Conservation (phyloP, 192 early-diverging fungal genomes). For the Coemansia sp. region DNA sequence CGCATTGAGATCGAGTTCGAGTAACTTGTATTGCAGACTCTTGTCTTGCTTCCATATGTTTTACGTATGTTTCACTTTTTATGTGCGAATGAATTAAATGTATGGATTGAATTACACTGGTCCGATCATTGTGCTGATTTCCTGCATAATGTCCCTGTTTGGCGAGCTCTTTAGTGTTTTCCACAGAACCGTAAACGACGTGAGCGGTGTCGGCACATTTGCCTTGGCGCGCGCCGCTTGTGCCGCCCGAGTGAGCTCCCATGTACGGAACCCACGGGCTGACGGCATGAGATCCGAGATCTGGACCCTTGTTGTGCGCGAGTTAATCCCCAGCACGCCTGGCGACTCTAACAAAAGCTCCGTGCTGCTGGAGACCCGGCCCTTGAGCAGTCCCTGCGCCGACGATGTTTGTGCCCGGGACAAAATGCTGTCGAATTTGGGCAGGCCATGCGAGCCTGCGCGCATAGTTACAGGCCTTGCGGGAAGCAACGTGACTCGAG, state of each 20-base stretch:
- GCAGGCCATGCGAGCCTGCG: constrained; percentile 34
- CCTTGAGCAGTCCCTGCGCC: constrained; percentile 15
- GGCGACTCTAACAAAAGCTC: constrained; percentile 43
- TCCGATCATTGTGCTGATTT: constrained; percentile 40
- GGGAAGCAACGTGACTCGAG: constrained; percentile 32
- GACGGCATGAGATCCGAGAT: constrained; percentile 35
- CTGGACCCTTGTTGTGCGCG: constrained; percentile 17
- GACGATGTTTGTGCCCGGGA: constrained; percentile 3
- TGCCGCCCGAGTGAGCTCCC: constrained; percentile 27
- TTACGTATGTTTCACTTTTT: not conserved
- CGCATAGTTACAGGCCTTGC: constrained; percentile 1
- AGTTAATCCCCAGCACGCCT: constrained; percentile 37
- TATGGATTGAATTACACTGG: not conserved
- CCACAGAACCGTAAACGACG: constrained; percentile 48
- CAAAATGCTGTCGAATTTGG: constrained; percentile 48
- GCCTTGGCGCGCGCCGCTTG: constrained; percentile 11
- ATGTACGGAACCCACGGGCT: constrained; percentile 29
- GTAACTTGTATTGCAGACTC: constrained; percentile 1
- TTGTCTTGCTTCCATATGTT: no score
- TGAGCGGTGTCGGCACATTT: constrained; percentile 19
- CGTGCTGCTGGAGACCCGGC: constrained; percentile 22
- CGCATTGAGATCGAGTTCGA: constrained; percentile 42
- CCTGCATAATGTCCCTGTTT: constrained; percentile 29
- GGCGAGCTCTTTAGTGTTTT: constrained; percentile 26
- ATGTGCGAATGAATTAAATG: no score